phyloP scores from a whole-genome alignment of 176 grass and related monocot genomes.

The Thalia dealbata region DNA sequence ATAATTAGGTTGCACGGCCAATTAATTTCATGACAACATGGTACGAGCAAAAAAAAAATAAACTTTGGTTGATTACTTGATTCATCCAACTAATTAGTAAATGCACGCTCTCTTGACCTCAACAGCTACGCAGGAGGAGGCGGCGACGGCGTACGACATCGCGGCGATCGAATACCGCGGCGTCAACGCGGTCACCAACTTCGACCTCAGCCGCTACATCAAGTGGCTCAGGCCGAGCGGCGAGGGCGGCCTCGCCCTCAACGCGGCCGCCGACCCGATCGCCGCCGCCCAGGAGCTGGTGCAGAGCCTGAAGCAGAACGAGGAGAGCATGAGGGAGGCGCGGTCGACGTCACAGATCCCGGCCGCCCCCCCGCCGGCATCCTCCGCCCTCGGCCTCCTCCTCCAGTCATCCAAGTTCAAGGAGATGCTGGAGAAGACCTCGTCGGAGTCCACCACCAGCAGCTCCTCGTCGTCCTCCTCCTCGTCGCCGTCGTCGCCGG shows the following conservation, averaged over 20 bases:
- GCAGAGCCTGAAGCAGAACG: conserved; percentile 15
- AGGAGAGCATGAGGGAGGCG: not conserved
- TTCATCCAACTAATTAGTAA: too few relatives aligned
- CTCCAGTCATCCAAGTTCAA: conserved; percentile 63
- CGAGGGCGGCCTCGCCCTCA: not conserved
- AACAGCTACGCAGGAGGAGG: conserved; percentile 90
- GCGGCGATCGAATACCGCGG: conserved; percentile 91
- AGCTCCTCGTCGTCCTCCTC: conserved; percentile 27
- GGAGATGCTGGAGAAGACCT: conserved; percentile 58
- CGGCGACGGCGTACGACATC: conserved; percentile 84
- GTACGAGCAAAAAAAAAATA: too few relatives aligned
- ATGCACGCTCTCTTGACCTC: too few relatives aligned
- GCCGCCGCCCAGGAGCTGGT: conserved; percentile 17
- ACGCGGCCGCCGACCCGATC: not conserved
- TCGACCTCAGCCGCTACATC: conserved; percentile 80
- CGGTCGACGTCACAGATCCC: not conserved
- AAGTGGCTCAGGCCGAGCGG: conserved; percentile 49
- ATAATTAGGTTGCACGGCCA: too few relatives aligned
- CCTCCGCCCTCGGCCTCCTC: conserved; percentile 41
- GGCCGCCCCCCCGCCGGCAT: not conserved
- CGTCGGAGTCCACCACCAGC: conserved; percentile 24
- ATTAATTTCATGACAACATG: too few relatives aligned
- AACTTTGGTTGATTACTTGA: too few relatives aligned
- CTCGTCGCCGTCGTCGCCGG: conserved; percentile 21
- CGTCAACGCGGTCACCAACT: conserved; percentile 86